Base-by-base conservation (phyloP, 2,329 filamentous ascomycete genomes). In the Trichoderma lentiforme region DNA sequence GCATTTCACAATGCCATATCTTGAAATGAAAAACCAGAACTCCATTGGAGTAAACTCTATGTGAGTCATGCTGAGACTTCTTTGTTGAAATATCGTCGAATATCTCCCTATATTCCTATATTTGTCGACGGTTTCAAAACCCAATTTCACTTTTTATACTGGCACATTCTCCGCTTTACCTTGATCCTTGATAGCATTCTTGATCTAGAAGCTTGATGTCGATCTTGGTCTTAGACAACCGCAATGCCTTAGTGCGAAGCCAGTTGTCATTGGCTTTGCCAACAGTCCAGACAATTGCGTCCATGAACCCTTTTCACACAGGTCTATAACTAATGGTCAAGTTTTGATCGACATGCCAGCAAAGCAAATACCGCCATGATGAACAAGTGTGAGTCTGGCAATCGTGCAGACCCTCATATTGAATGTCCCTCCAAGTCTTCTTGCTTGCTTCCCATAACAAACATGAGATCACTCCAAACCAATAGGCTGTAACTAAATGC, bases 381-480 rank as follows among this genome's bases (percentile, higher is more conserved):
- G 39, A 47, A 47, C 6, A n/a, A 47, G 18, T 47, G 15, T 47
- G 6, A 9, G 8, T 9, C 39, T n/a, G 15, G 15, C 3, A 47
- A 4, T n/a, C 9, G 18, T 9, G 1, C n/a, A 3, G 15, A 1
- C 18, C 0, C 3, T 9, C 18, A 47, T 47, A 4, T n/a, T n/a
- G 39, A 0, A 47, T 9, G n/a, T 47, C 18, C 18, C n/a, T 9
- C n/a, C 61, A 51, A 14, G 7, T 30, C 11, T 2, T 7, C 61
- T 32, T 11, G 9, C 5, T 3, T 18, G 6, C 6, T n/a, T 24
- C 12, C 15, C 6, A 15, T 4, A 28, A n/a, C 9, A 47, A 28
- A 21, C 24, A n/a, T 32, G 11, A 57, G 14, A 2, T 56, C 24
- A 15, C 6, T 15, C 4, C 34, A 15, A 1, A 4, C 21, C 21